Conservation (phyloP, 2,329 filamentous ascomycete species). For the Pestalotiopsis sp. region DNA sequence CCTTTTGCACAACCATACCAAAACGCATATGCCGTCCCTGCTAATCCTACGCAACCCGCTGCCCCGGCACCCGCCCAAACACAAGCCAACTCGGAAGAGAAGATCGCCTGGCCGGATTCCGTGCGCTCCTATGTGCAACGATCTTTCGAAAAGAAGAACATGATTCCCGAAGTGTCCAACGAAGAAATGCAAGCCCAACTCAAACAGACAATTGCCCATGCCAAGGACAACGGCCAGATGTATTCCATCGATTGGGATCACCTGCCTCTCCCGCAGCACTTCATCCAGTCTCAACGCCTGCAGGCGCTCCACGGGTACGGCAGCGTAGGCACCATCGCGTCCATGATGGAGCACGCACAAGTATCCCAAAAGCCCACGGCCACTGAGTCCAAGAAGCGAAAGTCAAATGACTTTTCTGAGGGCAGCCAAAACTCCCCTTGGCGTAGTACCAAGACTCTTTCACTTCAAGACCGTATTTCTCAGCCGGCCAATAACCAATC, state of each 20-base stretch:
- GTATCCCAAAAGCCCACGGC: constrained; percentile 16
- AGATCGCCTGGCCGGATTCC: constrained; percentile 79
- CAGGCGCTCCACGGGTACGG: constrained; percentile 44
- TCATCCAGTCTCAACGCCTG: constrained; percentile 74
- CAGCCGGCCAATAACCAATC: constrained; percentile 56
- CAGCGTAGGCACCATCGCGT: constrained; percentile 15
- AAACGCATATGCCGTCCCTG: constrained; percentile 28
- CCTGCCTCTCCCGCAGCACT: constrained; percentile 81
- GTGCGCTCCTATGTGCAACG: constrained; percentile 88
- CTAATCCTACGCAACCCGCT: constrained; percentile 34
- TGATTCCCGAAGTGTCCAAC: constrained; percentile 62
- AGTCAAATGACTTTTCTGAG: constrained; percentile 68
- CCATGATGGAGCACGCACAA: constrained; percentile 2
- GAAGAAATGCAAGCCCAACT: constrained; percentile 82
- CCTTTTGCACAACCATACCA: constrained; percentile 30
- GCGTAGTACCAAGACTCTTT: constrained; percentile 61
- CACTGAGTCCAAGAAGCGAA: constrained; percentile 72
- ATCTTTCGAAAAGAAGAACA: constrained; percentile 78
- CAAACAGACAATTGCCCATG: constrained; percentile 81
- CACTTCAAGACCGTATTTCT: constrained; percentile 77
- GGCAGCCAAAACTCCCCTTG: constrained; percentile 65
- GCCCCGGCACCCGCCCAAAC: constrained; percentile 35
- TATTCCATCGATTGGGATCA: constrained; percentile 79
- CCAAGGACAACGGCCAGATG: constrained; percentile 74
- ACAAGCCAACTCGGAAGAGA: constrained; percentile 48